Evolutionary conservation across 352 stramenopile species (phyloP).

Genomic region (Phytophthora multivora): DNA sequence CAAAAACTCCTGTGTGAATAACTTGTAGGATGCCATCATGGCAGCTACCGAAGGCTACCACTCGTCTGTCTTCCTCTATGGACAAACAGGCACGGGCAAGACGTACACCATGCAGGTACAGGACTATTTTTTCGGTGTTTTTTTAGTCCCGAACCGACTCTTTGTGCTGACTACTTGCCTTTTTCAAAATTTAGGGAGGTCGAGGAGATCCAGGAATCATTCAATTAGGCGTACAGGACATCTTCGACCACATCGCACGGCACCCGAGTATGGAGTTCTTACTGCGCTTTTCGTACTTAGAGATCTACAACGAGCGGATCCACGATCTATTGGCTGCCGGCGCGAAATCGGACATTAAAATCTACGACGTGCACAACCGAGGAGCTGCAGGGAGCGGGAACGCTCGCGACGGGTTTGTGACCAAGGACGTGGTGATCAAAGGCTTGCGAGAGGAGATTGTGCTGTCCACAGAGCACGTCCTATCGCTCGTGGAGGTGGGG

Average conservation of each 20-base stretch:
- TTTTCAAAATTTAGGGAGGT: constrained; percentile 29
- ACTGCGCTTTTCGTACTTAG: constrained; percentile 93
- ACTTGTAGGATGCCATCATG: constrained; percentile 62
- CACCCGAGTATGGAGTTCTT: constrained; percentile 68
- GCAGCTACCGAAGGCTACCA: constrained; percentile 81
- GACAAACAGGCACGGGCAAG: constrained; percentile 90
- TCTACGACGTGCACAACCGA: constrained; percentile 69
- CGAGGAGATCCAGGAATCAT: constrained; percentile 80
- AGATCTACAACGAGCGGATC: constrained; percentile 99
- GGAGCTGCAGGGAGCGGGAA: constrained; percentile 24
- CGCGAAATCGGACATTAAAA: constrained; percentile 72
- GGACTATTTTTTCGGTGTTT: constrained; percentile 5
- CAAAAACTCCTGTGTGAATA: not conserved
- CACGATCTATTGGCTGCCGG: constrained; percentile 93
- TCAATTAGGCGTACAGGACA: constrained; percentile 84
- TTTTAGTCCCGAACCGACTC: constrained; percentile 26
- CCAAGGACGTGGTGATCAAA: constrained; percentile 88
- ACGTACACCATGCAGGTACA: constrained; percentile 82
- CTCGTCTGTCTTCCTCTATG: constrained; percentile 91
- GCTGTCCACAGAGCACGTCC: constrained; percentile 74
- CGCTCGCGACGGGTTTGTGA: constrained; percentile 34
- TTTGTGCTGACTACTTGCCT: constrained; percentile 27
- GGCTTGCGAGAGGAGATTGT: constrained; percentile 85
- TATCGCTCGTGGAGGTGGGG: constrained; percentile 86
- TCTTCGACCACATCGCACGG: constrained; percentile 82